Evolutionary conservation across 257 asterid genomes (phyloP), one percentile per base, ranked within the genome.

Genomic region (Solanum pinnatisectum): DNA sequence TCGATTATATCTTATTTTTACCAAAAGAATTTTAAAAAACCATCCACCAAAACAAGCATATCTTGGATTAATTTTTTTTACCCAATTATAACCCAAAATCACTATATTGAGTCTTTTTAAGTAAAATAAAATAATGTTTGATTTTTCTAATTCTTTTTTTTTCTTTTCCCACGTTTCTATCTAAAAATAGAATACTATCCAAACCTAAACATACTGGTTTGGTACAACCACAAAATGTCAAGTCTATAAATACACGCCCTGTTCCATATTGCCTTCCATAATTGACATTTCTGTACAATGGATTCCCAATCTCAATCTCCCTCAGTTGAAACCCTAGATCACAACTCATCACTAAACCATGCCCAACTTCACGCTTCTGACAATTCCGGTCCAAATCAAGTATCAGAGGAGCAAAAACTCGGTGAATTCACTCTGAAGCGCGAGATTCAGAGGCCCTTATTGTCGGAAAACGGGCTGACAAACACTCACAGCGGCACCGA

Each of bases 401-500:
- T 83, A 20, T 60, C 42, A 77, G 89, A 91, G 65, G 90, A 87
- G 23, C 59, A 63, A 77, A 91, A 88, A 37, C 84, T 73, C 73
- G 90, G 88, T 8, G 92, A 81, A 30, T 86, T 90, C 35, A 35
- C 70, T 15, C 79, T 89, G 40, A 93, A 90, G 79, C 90, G 84
- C 52, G 94, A 90, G 87, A 16, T 91, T 2, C 94, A 89, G 30
- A 95, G 90, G 90, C 93, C 93, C 36, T 84, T 95, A 77, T 78
- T 94, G 52, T 94, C 98, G 42, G 98, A 91, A 32, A 95, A 93
- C 84, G 96, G 93, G 6, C 72, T 94, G 87, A 92, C 98, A 27
- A 93, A 90, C 89, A 94, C 96, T 52, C 92, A 90, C 87, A 93
- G 99, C 90, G 96, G 98, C 63, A 89, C 96, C 87, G 98, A 95